A percentile compares a stretch with the other conserved stretches of the same genome.
These are phyloP conservation scores for Phylloporus arenicola DNA, from an alignment of 768 basidiomycete species.

Conservation along the genomic window DNA sequence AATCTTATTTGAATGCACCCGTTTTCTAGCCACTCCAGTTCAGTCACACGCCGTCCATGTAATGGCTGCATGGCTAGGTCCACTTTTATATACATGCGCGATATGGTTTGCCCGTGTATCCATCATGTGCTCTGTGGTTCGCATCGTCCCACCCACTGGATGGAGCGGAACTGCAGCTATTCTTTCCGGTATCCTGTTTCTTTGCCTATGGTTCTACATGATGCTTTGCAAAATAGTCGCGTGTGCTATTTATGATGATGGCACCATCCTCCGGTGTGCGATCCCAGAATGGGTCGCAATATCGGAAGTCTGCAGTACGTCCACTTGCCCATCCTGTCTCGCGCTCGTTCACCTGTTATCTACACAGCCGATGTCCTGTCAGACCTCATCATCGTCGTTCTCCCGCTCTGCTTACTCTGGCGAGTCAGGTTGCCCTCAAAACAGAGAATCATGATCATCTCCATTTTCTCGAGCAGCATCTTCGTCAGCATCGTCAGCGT, in stretches of 20 bases:
- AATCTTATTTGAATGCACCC: neutral
- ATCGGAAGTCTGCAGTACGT: constrained; percentile 49
- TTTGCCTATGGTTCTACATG: constrained; percentile 18
- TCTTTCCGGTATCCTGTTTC: constrained; percentile 6
- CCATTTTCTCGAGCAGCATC: constrained; percentile 50
- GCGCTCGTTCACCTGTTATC: neutral
- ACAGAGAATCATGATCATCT: constrained; percentile 35
- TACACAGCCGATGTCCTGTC: constrained; percentile 42
- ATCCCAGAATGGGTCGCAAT: constrained; percentile 45
- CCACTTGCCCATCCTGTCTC: neutral
- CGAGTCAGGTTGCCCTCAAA: constrained; percentile 38
- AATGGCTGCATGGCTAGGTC: constrained; percentile 17
- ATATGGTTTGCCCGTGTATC: constrained; percentile 28
- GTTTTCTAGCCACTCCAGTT: constrained; percentile 25
- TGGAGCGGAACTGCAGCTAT: neutral
- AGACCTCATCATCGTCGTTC: constrained; percentile 40
- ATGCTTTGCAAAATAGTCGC: constrained; percentile 30
- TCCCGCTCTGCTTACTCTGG: constrained; percentile 43
- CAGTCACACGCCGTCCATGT: constrained; percentile 15
- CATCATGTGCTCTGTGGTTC: constrained; percentile 21
- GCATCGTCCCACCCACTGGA: constrained; percentile 19
- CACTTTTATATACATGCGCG: constrained; percentile 18
- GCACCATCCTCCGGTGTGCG: constrained; percentile 35
- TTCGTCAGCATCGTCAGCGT: constrained; percentile 41
- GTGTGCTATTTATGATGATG: constrained; percentile 32